Evolutionary conservation across 164 flowering plant species (phyloP), one percentile per base, ranked within the genome.

Genomic region (Warburgia ugandensis): DNA sequence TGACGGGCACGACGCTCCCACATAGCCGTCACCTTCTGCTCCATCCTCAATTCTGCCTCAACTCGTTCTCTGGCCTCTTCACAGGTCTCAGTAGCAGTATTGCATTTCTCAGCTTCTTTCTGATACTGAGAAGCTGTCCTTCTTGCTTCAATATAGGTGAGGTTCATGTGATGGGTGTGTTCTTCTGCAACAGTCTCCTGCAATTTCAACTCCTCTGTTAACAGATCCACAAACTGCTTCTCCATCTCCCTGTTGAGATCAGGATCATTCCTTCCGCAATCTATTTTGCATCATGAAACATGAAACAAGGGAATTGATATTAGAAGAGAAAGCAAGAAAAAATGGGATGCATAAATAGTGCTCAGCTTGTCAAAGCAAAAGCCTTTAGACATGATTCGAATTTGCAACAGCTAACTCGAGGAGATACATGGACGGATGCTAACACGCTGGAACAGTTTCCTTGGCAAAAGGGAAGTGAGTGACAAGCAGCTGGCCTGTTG

Each of bases 51-150:
- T 49, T 77, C 57, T 8, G 81, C 82, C 67, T 80, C 75, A 0
- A 90, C 70, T 2, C 70, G 77, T 71, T 90, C 95, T 62, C 97
- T 70, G 26, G 97, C 86, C n/a, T 54, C 80, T 67, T 90, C 95
- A 28, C 97, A 90, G 6, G 75, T 84, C 67, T 90, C 89, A 2
- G 89, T 90, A 29, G 97, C 94, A 12, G 85, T 59, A 54, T 74
- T 86, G 75, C 97, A 90, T 45, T 90, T 90, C 59, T 90, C 95
- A 5, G 85, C 86, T 67, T 90, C 97, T 52, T 46, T 73, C 47
- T 82, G 94, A 73, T 82, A 90, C 59, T 72, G 82, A 16, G 79
- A 70, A 57, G 85, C 97, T 23, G 78, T 66, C 54, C 84, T 76
- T 69, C 76, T 79, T 4, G 95, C 97, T 63, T 82, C 95, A 13